Base-by-base conservation (phyloP, 306 rosid genomes). In the Sicyos baderoa region DNA sequence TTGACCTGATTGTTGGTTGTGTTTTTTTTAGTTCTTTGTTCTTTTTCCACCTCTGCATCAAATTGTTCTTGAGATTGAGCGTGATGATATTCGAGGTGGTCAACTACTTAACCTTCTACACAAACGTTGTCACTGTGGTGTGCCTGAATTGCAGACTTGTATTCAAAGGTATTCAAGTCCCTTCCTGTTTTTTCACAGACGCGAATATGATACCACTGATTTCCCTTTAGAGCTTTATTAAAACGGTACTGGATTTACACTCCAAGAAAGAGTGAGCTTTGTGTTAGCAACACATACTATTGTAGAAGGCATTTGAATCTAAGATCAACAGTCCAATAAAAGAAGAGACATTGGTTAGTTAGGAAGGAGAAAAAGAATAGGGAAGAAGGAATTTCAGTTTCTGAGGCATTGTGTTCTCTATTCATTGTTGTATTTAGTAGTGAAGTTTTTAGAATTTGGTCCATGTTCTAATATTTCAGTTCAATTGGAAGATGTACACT, bases 101-200 rank as follows among this genome's bases (percentile, higher is more conserved):
- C 91, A 86, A 74, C 94, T 93, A 75, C 97, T 93, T 69, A 90
- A 86, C 70, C 95, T 93, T 56, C 76, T 90, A 23, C 90, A 90
- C 75, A 86, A 88, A 79, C 81, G 95, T 67, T 88, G 97, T 68
- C 99, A 86, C 68, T 93, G 99, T 78, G 99, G 99, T 37, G 99
- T 93, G 67, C 99, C 97, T 29, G 99, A 93, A 75, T 82, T 90
- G 81, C 99, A 93, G 78, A 82, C 96, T 18, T 93, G 99, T 79
- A 85, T 93, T 71, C 95, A 90, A 61, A 93, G 97, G 97, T 90
- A 73, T 80, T 76, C 12, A 16, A 29, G 23, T 71, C 40, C 21
- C 72, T 79, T 78, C 62, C 50, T 27, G 7, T 42, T 44, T 15
- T 37, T 66, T 32, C 29, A 5, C 35, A 44, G 19, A 15, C 2